Conservation (phyloP, 768 basidiomycete genomes). For the Tubosaeta sp. region DNA sequence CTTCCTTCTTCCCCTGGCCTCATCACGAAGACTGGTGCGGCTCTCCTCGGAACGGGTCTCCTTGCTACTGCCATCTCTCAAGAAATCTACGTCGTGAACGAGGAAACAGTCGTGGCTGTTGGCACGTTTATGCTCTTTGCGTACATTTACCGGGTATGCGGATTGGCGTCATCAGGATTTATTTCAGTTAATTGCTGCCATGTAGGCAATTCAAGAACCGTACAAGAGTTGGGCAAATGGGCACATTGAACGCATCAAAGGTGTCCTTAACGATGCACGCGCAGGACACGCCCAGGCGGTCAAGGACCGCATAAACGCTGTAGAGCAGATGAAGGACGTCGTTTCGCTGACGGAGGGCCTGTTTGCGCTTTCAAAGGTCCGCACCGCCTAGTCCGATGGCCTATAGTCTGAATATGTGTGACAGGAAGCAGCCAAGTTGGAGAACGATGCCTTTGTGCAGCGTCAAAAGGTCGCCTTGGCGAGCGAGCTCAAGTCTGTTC, state of each 20-base stretch:
- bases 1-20: conserved; percentile 80
- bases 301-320: conserved; percentile 86
- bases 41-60: conserved; percentile 85
- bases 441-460: conserved; percentile 85
- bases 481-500: conserved; percentile 85
- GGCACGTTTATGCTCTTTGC: conserved; percentile 81
- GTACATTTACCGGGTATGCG: conserved; percentile 73
- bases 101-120: conserved; percentile 86
- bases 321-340: conserved; percentile 94
- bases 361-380: conserved; percentile 87
- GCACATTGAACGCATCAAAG: conserved; percentile 80
- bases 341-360: conserved; percentile 86
- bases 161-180: background rate
- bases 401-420: background rate
- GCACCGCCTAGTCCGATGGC: conserved; percentile 3
- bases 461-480: conserved; percentile 85
- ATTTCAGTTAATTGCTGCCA: conserved; percentile 13
- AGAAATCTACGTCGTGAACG: conserved; percentile 96
- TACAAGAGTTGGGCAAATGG: conserved; percentile 91
- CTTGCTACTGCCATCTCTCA: conserved; percentile 92
- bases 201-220: conserved; percentile 73
- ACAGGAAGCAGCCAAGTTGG: conserved; percentile 89
- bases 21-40: conserved; percentile 92
- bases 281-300: conserved; percentile 91
- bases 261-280: conserved; percentile 76